phyloP scores from a whole-genome alignment of 139 green algal genomes.

The Microglena sp. region DNA sequence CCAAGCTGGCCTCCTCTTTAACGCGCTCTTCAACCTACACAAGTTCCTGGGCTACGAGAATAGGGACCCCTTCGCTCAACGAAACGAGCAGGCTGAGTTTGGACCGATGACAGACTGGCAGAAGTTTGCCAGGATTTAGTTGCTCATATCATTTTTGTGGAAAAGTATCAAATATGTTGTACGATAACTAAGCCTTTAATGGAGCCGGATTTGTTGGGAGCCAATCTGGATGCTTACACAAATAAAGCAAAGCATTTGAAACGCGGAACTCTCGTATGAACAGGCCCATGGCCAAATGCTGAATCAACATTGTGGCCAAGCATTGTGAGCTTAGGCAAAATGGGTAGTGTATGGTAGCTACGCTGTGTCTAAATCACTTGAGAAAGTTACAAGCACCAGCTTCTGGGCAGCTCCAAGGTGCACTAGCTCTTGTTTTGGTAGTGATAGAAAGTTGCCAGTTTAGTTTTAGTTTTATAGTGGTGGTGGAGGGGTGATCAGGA shows the following conservation, averaged over 20 bases:
- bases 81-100: constrained; percentile 43
- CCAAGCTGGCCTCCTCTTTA: constrained; percentile 88
- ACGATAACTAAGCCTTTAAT: not conserved
- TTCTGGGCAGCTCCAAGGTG: not conserved
- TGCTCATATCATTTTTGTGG: constrained; percentile 24
- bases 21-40: constrained; percentile 97
- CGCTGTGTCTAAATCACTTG: not conserved
- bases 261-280: too few species aligned
- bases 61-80: constrained; percentile 44
- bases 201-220: not conserved
- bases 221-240: not conserved
- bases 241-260: too few species aligned
- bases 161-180: not conserved
- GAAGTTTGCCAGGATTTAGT: constrained; percentile 61
- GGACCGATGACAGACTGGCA: constrained; percentile 60
- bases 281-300: too few species aligned
- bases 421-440: not conserved
- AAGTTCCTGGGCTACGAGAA: constrained; percentile 98
- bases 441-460: not conserved
- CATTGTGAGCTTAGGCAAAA: not conserved
- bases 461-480: not conserved
- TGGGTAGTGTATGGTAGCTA: not conserved
- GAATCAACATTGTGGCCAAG: too few species aligned
- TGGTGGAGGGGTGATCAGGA: not conserved
- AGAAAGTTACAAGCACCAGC: not conserved